These are phyloP conservation scores for Boletus sensibilis DNA, from an alignment of 768 basidiomycete species.

Conservation along the genomic window DNA sequence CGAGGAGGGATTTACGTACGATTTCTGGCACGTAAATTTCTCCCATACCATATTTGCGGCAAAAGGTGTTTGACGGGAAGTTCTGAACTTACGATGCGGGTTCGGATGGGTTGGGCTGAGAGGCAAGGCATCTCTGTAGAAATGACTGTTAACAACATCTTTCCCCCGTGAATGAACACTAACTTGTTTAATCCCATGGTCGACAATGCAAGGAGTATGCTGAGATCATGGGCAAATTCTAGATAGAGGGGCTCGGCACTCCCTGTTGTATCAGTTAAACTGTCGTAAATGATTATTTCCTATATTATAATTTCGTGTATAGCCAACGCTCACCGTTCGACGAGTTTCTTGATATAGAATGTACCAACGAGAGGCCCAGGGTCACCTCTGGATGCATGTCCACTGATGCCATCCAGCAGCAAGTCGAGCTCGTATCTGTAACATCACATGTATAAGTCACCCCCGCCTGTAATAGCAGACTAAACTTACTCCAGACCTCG, in stretches of 20 bases:
- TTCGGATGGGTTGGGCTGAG: constrained; percentile 30
- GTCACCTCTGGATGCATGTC: constrained; percentile 27
- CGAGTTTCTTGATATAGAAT: constrained; percentile 38
- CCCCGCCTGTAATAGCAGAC: background rate
- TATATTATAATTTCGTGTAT: background rate
- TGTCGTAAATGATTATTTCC: constrained; percentile 1
- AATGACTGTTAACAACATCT: background rate
- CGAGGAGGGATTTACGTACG: constrained; percentile 19
- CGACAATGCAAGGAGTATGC: constrained; percentile 38
- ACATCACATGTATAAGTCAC: background rate
- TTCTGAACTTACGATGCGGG: constrained; percentile 35
- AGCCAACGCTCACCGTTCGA: constrained; percentile 32
- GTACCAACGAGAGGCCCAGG: constrained; percentile 38
- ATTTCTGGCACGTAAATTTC: constrained; percentile 38
- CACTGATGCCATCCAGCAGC: constrained; percentile 34
- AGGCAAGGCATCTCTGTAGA: constrained; percentile 31
- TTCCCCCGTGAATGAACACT: background rate
- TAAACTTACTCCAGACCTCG: constrained; percentile 36
- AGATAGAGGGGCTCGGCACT: constrained; percentile 35
- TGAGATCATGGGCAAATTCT: constrained; percentile 43
- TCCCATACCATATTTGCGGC: constrained; percentile 45
- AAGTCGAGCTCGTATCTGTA: constrained; percentile 39
- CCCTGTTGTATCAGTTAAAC: constrained; percentile 35
- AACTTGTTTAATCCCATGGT: constrained; percentile 39
- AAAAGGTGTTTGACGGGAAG: constrained; percentile 40